phyloP scores from a whole-genome alignment of 371 early-diverging fungal species.

The Mortierella sp. region DNA sequence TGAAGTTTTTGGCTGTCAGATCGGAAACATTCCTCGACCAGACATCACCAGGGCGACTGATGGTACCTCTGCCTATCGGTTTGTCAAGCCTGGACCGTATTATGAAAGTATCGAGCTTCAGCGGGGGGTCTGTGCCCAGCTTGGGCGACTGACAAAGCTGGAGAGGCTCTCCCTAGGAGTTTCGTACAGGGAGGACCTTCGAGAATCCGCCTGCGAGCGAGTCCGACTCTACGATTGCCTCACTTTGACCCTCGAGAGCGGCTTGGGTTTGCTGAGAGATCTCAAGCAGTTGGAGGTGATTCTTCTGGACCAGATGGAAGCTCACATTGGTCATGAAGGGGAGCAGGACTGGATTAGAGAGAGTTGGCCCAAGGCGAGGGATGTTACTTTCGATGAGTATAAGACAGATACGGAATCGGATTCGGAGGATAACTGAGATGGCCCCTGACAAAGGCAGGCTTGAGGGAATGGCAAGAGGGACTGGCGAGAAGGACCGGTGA shows the following conservation, averaged over 20 bases:
- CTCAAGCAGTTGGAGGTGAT: not conserved
- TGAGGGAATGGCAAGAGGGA: no score
- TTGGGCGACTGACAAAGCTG: conserved; percentile 2
- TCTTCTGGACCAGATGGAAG: not conserved
- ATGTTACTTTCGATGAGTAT: no score
- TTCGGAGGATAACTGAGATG: no score
- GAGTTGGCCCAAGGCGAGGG: not conserved
- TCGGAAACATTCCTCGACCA: not conserved
- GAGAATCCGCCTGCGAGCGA: no score
- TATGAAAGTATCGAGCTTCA: not conserved
- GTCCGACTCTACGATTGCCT: not conserved
- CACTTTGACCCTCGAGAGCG: no score
- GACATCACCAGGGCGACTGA: no score
- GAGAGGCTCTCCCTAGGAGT: not conserved
- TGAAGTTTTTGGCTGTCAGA: not conserved
- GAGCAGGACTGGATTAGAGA: conserved; percentile 10
- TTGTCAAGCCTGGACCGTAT: no score
- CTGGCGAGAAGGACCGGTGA: no score
- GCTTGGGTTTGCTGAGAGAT: not conserved
- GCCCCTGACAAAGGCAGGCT: no score
- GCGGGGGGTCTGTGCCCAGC: not conserved
- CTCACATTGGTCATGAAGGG: not conserved
- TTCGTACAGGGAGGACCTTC: no score
- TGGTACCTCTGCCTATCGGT: no score
- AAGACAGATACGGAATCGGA: no score